A percentile compares a stretch with the other conserved stretches of the same genome.
phyloP scores from a whole-genome alignment of 2,329 filamentous ascomycete genomes.

The Alternaria angustiovoidea region DNA sequence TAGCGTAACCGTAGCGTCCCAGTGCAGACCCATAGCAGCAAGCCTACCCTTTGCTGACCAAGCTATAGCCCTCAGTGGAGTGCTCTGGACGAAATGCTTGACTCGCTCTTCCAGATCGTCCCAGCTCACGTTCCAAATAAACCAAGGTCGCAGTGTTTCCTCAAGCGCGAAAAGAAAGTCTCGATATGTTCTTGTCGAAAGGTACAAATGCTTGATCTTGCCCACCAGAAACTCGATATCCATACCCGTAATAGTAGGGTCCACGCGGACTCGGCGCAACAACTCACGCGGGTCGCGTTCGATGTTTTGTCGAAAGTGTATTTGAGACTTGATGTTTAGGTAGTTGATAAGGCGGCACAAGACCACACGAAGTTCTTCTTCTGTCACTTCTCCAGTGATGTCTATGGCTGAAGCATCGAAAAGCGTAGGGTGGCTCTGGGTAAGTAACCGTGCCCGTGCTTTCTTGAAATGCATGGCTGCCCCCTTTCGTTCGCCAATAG shows the following conservation, averaged over 20 bases:
- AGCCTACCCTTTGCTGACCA: slow-evolving; percentile 31
- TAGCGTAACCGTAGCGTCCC: slow-evolving; percentile 16
- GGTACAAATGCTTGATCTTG: slow-evolving; percentile 28
- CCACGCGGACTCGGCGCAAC: slow-evolving; percentile 26
- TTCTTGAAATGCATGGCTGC: slow-evolving; percentile 16
- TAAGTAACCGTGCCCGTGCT: slow-evolving; percentile 25
- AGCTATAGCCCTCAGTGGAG: slow-evolving; percentile 27
- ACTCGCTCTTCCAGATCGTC: slow-evolving; percentile 28
- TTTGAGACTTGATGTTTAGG: slow-evolving; percentile 5
- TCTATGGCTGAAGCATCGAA: slow-evolving; percentile 28
- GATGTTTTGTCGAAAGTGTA: slow-evolving; percentile 7
- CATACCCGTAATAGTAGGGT: slow-evolving; percentile 36
- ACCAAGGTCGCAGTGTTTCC: slow-evolving; percentile 25
- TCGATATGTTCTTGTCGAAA: slow-evolving; percentile 1
- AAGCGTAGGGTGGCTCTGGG: slow-evolving; percentile 22
- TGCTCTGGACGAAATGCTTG: slow-evolving; percentile 27
- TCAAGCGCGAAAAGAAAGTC: slow-evolving; percentile 14
- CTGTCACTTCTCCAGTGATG: slow-evolving; percentile 31
- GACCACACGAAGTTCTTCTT: slow-evolving; percentile 34
- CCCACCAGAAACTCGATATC: slow-evolving; percentile 29
- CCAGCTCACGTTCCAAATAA: slow-evolving; percentile 21
- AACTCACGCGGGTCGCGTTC: slow-evolving; percentile 9
- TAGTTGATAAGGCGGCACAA: slow-evolving; percentile 27
- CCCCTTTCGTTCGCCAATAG: slow-evolving; percentile 9
- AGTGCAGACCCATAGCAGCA: slow-evolving; percentile 35